Conservation (phyloP, 768 basidiomycete genomes). For the Tricholoma terreum region DNA sequence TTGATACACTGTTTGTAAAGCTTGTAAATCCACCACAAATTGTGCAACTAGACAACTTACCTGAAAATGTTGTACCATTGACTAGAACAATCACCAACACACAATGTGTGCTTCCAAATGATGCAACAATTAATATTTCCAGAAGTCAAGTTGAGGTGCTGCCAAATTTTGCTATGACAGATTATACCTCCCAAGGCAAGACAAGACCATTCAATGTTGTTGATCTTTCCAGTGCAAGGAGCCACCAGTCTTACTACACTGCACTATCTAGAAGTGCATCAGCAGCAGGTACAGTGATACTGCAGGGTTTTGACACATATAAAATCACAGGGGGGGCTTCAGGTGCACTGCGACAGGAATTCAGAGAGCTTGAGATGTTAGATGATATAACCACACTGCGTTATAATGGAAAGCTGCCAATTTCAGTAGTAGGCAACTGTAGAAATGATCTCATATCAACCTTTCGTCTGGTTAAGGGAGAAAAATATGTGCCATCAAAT, state of each 20-base stretch:
- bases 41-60: conserved; percentile 3
- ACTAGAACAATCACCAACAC: conserved; percentile 15
- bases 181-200: conserved; percentile 33
- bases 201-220: conserved; percentile 23
- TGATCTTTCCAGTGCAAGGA: conserved; percentile 20
- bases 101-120: conserved; percentile 25
- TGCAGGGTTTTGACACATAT: conserved; percentile 12
- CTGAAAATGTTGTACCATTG: conserved; percentile 4
- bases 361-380: conserved; percentile 30
- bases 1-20: conserved; percentile 6
- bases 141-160: neutral
- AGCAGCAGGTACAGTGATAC: conserved; percentile 26
- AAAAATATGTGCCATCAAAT: neutral
- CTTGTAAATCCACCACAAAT: conserved; percentile 3
- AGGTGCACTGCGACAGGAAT: conserved; percentile 29
- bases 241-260: conserved; percentile 29
- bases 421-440: conserved; percentile 8
- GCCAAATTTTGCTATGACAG: conserved; percentile 22
- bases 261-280: conserved; percentile 25
- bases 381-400: conserved; percentile 29
- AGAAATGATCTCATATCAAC: conserved; percentile 19
- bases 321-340: conserved; percentile 25
- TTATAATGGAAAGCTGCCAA: conserved; percentile 18
- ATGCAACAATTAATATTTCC: conserved; percentile 8
- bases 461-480: neutral